phyloP scores from a whole-genome alignment of 768 basidiomycete species.

The Mycena capillaripes region DNA sequence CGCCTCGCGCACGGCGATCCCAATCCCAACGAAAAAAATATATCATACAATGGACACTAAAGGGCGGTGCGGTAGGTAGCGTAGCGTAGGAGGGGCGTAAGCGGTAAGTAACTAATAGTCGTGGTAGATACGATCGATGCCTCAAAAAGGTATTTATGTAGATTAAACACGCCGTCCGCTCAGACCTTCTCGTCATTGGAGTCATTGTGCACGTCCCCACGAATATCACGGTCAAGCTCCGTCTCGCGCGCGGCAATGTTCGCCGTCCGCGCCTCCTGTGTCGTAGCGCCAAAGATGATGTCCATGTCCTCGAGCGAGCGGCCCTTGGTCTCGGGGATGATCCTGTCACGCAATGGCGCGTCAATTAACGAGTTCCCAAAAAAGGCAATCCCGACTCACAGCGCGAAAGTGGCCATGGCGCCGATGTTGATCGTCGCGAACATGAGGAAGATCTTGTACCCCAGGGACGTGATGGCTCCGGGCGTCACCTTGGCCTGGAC shows the following conservation, averaged over 20 bases:
- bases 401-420: slow-evolving; percentile 76
- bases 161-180: neutral
- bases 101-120: too few species aligned
- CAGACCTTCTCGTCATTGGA: neutral
- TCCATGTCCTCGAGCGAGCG: slow-evolving; percentile 69
- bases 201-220: neutral
- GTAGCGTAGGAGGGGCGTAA: too few species aligned
- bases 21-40: too few species aligned
- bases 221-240: slow-evolving; percentile 22
- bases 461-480: slow-evolving; percentile 67
- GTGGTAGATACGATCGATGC: too few species aligned
- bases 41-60: too few species aligned
- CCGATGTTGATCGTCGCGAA: slow-evolving; percentile 82
- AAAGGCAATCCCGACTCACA: slow-evolving; percentile 60
- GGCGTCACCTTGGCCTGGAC: slow-evolving; percentile 81
- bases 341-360: slow-evolving; percentile 43
- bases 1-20: too few species aligned
- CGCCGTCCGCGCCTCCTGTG: slow-evolving; percentile 64
- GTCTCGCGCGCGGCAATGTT: slow-evolving; percentile 63
- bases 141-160: too few species aligned
- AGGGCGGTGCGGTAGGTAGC: too few species aligned
- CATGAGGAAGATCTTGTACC: slow-evolving; percentile 84
- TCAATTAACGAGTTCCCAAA: neutral
- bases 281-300: slow-evolving; percentile 69
- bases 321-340: slow-evolving; percentile 76